Evolutionary conservation across 1,284 basidiomycete genomes (phyloP).

Genomic region (Cutaneotrichosporon sp.): DNA sequence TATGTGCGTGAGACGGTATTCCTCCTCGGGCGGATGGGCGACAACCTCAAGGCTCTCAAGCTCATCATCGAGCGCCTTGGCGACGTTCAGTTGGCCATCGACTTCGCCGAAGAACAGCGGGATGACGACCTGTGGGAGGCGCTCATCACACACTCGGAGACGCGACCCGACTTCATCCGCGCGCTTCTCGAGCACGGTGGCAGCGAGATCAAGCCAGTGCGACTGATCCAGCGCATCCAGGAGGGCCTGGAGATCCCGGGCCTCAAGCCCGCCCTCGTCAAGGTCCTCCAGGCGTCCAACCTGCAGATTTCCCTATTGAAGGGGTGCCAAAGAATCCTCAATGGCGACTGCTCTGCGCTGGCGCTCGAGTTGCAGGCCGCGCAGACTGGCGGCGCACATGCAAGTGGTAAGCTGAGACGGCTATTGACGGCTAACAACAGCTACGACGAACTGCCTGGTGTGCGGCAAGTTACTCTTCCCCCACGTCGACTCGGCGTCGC

Average conservation of each 20-base stretch:
- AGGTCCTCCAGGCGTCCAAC: slow-evolving; percentile 95
- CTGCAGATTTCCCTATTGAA: slow-evolving; percentile 82
- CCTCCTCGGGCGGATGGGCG: slow-evolving; percentile 93
- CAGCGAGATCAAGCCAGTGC: slow-evolving; percentile 92
- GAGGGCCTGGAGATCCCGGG: slow-evolving; percentile 96
- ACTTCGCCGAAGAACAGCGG: slow-evolving; percentile 96
- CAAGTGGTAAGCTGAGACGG: slow-evolving; percentile 61
- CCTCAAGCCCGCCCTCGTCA: slow-evolving; percentile 89
- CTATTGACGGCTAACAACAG: slow-evolving; percentile 50
- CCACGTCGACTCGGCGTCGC: slow-evolving; percentile 46
- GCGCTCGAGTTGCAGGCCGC: slow-evolving; percentile 67
- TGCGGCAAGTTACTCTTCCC: slow-evolving; percentile 66
- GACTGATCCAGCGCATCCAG: slow-evolving; percentile 89
- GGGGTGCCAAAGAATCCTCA: slow-evolving; percentile 82
- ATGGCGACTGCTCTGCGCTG: slow-evolving; percentile 77
- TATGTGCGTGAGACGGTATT: slow-evolving; percentile 97
- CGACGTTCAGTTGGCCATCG: slow-evolving; percentile 92
- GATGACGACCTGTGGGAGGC: slow-evolving; percentile 99
- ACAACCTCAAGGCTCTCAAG: slow-evolving; percentile 90
- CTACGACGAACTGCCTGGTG: slow-evolving; percentile 64
- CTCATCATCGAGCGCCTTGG: slow-evolving; percentile 94
- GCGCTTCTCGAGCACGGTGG: slow-evolving; percentile 94
- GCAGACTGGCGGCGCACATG: slow-evolving; percentile 75
- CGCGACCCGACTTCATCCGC: slow-evolving; percentile 93
- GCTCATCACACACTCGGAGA: slow-evolving; percentile 89